Conservation (phyloP, 306 rosid genomes). For the Dicorynia guianensis region DNA sequence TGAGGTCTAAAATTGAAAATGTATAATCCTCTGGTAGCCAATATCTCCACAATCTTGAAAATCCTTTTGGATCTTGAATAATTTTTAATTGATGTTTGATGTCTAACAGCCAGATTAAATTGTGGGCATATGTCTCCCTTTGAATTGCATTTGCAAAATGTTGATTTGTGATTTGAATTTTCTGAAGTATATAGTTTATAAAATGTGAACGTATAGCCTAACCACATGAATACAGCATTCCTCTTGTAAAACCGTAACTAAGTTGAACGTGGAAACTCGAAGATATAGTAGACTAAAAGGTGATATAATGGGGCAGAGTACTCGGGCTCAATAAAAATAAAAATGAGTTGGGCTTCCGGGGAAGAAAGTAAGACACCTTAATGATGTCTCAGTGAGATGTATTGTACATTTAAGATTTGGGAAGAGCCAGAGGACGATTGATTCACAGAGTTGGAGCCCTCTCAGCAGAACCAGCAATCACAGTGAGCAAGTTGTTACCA, state of each 20-base stretch:
- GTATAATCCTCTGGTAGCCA: too few relatives aligned
- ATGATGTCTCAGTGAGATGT: slow-evolving; percentile 48
- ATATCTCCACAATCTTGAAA: too few relatives aligned
- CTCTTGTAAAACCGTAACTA: not conserved
- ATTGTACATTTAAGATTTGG: slow-evolving; percentile 55
- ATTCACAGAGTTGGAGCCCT: slow-evolving; percentile 91
- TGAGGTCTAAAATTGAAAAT: too few relatives aligned
- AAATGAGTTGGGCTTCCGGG: slow-evolving; percentile 41
- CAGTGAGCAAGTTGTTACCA: slow-evolving; percentile 98
- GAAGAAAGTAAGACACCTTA: slow-evolving; percentile 52
- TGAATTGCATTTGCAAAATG: too few relatives aligned
- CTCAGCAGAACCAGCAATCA: slow-evolving; percentile 74
- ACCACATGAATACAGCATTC: too few relatives aligned
- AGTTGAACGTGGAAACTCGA: not conserved
- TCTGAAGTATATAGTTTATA: too few relatives aligned
- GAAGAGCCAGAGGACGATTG: slow-evolving; percentile 31
- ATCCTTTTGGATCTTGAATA: too few relatives aligned
- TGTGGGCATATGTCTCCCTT: too few relatives aligned
- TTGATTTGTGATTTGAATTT: too few relatives aligned
- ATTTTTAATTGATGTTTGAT: too few relatives aligned
- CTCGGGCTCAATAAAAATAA: slow-evolving; percentile 23
- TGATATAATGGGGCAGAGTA: slow-evolving; percentile 6
- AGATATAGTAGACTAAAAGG: slow-evolving; percentile 14
- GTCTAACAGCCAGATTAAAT: too few relatives aligned
- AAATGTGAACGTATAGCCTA: too few relatives aligned